Base-by-base conservation (phyloP, 805 yeast genomes). In the Candida pseudoglaebosa region DNA sequence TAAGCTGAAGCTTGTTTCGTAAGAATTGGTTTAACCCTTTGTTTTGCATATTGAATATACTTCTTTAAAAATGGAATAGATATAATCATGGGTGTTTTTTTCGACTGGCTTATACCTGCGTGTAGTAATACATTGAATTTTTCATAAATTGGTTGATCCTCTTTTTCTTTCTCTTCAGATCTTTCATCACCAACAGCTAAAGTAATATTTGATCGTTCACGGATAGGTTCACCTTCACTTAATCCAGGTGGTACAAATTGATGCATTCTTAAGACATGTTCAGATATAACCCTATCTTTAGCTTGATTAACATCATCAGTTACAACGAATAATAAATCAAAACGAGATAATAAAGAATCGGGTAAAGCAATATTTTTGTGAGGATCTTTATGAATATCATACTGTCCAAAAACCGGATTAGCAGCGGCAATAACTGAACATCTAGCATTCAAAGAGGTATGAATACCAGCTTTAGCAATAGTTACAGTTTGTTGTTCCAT, bases 401-500 rank as follows among this genome's bases (percentile, higher is more conserved):
- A 91, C 62, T 91, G 98, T 37, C 99, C 98, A 62, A 80, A 90
- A 2, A 91, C 88, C 1, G 99, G 99, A 60, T 91, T 91, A 5
- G 99, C 99, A 24, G 99, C 99, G 1, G 98, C 98, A 48, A 91
- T 77, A 13, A 91, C 98, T 20, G 95, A 84, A 67, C 98, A 91
- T 54, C 99, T 79, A 10, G 99, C 98, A 57, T 91, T 91, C 50
- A 91, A 73, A 4, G 98, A 84, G 2, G 98, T 90, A 61, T 91
- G 97, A 53, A 91, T 91, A 47, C 99, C 99, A 4, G 98, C 99
- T 61, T 91, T 91, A 37, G 98, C 95, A 55, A 91, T 90, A 2
- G 98, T 90, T 20, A 91, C 96, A 0, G 99, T 93, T 62, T 93
- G 99, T 67, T 93, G 99, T 69, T 93, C 99, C 99, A 93, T 93